These are phyloP conservation scores for Colletotrichum kahawae DNA, from an alignment of 2,329 filamentous ascomycete genomes.

Conservation along the genomic window DNA sequence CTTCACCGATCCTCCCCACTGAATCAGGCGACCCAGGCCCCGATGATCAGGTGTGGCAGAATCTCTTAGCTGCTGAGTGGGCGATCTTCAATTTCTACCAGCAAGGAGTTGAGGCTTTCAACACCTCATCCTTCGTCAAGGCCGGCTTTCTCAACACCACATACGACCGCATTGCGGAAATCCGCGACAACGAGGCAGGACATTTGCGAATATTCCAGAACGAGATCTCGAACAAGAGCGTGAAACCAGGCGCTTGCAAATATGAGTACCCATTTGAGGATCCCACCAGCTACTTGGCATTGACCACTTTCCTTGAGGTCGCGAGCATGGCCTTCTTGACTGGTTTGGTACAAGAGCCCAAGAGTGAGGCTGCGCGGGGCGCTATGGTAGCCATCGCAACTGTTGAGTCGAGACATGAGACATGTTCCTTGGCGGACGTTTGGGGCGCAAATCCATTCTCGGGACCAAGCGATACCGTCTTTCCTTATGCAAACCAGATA, in stretches of 20 bases:
- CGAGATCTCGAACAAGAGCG: conserved; percentile 42
- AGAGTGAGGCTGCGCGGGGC: conserved; percentile 21
- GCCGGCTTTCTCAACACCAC: not conserved
- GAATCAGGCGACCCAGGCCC: conserved; percentile 27
- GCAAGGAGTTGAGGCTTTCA: conserved; percentile 44
- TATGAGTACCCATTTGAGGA: not conserved
- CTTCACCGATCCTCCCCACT: not conserved
- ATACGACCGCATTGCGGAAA: conserved; percentile 29
- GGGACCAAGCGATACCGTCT: not conserved
- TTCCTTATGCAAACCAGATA: not conserved
- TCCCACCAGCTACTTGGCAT: conserved; percentile 14
- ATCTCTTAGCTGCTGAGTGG: conserved; percentile 49
- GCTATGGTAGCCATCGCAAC: not conserved
- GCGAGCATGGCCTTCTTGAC: conserved; percentile 44
- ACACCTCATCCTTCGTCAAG: conserved; percentile 22
- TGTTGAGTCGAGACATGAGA: not conserved
- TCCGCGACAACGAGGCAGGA: conserved; percentile 50
- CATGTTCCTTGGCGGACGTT: conserved; percentile 43
- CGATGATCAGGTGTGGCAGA: conserved; percentile 49
- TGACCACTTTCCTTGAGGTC: conserved; percentile 40
- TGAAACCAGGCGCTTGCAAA: conserved; percentile 36
- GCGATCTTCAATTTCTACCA: conserved; percentile 48
- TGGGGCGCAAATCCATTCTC: not conserved
- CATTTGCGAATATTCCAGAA: conserved; percentile 49
- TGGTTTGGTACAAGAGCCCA: conserved; percentile 38